Conservation (phyloP, 1,284 basidiomycete species). For the Trichosporon sp. region DNA sequence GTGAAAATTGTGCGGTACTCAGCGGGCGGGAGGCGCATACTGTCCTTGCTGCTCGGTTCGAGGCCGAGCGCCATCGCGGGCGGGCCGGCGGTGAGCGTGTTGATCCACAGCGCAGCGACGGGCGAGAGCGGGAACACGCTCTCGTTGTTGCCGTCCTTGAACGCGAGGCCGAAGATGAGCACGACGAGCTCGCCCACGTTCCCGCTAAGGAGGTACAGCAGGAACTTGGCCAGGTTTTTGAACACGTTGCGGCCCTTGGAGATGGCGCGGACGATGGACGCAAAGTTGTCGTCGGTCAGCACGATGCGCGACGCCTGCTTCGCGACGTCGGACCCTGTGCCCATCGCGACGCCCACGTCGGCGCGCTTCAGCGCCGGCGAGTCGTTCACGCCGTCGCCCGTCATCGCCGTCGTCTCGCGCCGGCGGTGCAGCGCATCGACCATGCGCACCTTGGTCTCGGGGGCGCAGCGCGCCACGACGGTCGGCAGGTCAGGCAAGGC, state of each 20-base stretch:
- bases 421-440: constrained; percentile 58
- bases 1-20: constrained; percentile 57
- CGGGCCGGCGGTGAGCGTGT: constrained; percentile 55
- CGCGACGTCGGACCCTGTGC: constrained; percentile 65
- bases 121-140: constrained; percentile 67
- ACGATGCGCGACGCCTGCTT: constrained; percentile 60
- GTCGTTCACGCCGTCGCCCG: constrained; percentile 59
- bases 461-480: constrained; percentile 59
- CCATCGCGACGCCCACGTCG: constrained; percentile 67
- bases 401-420: constrained; percentile 50
- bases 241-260: constrained; percentile 60
- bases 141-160: constrained; percentile 57
- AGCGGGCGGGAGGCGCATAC: constrained; percentile 59
- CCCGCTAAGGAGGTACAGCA: constrained; percentile 55
- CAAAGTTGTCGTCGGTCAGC: constrained; percentile 68
- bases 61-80: constrained; percentile 61
- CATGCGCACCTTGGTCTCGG: constrained; percentile 57
- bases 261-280: constrained; percentile 63
- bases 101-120: constrained; percentile 62
- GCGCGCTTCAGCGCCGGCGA: constrained; percentile 57
- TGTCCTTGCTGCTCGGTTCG: constrained; percentile 57
- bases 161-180: constrained; percentile 62
- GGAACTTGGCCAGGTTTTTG: constrained; percentile 51
- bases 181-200: constrained; percentile 62
- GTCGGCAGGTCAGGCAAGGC: constrained; percentile 55